Percentiles rank a stretch among this genome's conserved stretches.
Conservation (phyloP, 2,329 filamentous ascomycete genomes). For the Cercospora sesami region DNA sequence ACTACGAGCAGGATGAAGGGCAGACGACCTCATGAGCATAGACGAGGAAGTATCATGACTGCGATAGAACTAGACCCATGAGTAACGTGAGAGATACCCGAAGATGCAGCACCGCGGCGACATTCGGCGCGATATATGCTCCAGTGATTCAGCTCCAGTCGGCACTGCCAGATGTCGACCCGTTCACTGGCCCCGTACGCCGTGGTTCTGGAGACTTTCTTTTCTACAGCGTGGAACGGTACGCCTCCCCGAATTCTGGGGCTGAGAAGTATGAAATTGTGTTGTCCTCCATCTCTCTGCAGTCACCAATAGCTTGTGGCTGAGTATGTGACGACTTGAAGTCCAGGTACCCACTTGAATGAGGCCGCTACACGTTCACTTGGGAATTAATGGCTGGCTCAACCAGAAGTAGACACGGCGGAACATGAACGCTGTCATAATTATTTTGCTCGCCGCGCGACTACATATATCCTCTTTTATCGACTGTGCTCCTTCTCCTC, state of each 20-base stretch:
- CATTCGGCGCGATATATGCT: neutral
- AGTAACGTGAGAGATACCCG: constrained; percentile 3
- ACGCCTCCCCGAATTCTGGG: neutral
- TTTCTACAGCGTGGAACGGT: neutral
- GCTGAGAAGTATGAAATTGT: neutral
- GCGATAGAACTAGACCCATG: neutral
- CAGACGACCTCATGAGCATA: constrained; percentile 16
- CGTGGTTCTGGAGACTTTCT: neutral
- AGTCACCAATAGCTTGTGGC: neutral
- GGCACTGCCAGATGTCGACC: neutral
- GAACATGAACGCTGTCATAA: neutral
- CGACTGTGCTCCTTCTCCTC: neutral
- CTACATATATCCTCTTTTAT: neutral
- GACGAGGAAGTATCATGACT: neutral
- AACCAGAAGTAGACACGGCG: neutral
- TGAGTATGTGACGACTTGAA: neutral
- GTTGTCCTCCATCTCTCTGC: neutral
- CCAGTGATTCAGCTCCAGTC: neutral
- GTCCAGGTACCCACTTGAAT: neutral
- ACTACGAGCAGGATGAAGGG: constrained; percentile 60
- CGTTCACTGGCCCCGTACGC: neutral
- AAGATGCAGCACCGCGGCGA: neutral
- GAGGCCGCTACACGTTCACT: neutral
- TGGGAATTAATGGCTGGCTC: too few species aligned
- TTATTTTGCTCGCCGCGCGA: neutral